Percentiles rank a stretch among this genome's conserved stretches.
phyloP scores from a whole-genome alignment of 768 basidiomycete genomes.

The Panus rudis region DNA sequence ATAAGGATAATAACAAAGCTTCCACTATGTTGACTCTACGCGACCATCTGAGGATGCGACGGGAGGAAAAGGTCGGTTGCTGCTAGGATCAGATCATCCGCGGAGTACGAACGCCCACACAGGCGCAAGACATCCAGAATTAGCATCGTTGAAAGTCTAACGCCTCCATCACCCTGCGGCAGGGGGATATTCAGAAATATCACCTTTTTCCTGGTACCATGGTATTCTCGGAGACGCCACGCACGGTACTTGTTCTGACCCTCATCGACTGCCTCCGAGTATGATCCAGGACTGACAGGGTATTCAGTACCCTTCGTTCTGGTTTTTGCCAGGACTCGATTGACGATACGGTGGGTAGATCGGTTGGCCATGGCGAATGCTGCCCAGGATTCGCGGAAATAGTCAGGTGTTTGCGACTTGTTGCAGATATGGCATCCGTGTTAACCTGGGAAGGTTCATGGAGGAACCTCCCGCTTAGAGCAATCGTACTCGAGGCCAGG shows the following conservation, averaged over 20 bases:
- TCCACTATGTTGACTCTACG: conserved; percentile 7
- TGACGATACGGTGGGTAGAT: too few relatives aligned
- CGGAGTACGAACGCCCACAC: conserved; percentile 8
- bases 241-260: too few relatives aligned
- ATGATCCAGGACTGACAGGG: too few relatives aligned
- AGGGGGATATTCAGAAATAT: too few relatives aligned
- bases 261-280: neutral
- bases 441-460: conserved; percentile 6
- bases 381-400: conserved; percentile 10
- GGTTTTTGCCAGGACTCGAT: too few relatives aligned
- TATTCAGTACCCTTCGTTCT: too few relatives aligned
- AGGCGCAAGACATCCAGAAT: too few relatives aligned
- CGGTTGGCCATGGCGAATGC: too few relatives aligned
- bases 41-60: conserved; percentile 5
- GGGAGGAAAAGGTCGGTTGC: conserved; percentile 7
- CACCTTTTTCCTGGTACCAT: too few relatives aligned
- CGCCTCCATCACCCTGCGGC: too few relatives aligned
- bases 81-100: conserved; percentile 11
- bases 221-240: too few relatives aligned
- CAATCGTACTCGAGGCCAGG: neutral
- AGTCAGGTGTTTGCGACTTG: conserved; percentile 12
- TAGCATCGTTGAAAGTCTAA: too few relatives aligned
- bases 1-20: conserved; percentile 7
- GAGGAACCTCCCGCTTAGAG: conserved; percentile 12
- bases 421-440: conserved; percentile 14